These are phyloP conservation scores for Xylaria sp. DNA, from an alignment of 2,329 filamentous ascomycete species.

Conservation along the genomic window DNA sequence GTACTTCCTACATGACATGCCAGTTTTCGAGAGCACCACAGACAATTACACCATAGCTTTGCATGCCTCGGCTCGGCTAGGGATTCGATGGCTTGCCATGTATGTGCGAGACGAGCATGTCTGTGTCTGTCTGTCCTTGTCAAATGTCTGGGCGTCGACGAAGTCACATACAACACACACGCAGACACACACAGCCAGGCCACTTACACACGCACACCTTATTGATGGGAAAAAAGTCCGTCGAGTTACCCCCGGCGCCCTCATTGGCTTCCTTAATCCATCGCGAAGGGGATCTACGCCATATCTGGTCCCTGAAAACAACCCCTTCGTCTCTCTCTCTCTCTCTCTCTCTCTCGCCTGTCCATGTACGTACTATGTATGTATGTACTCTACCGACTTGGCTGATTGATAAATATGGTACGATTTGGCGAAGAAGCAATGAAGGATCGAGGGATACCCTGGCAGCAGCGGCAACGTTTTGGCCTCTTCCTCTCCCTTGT, in stretches of 20 bases:
- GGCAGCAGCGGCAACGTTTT: neutral
- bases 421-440: slow-evolving; percentile 5
- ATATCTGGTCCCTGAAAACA: neutral
- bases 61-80: slow-evolving; percentile 13
- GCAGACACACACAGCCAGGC: no score
- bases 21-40: neutral
- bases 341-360: no score
- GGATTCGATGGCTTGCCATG: neutral
- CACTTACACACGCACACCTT: neutral
- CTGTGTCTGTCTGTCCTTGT: no score
- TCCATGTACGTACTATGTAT: no score
- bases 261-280: slow-evolving; percentile 7
- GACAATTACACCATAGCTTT: neutral
- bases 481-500: neutral
- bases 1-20: neutral
- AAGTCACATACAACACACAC: no score
- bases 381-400: no score
- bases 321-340: neutral
- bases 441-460: neutral
- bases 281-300: slow-evolving; percentile 2
- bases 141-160: no score
- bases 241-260: slow-evolving; percentile 3
- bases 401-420: slow-evolving; percentile 7
- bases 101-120: no score
- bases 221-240: slow-evolving; percentile 2